Evolutionary conservation across 139 green algal genomes (phyloP).

Genomic region (Raphidocelis subcapitata): DNA sequence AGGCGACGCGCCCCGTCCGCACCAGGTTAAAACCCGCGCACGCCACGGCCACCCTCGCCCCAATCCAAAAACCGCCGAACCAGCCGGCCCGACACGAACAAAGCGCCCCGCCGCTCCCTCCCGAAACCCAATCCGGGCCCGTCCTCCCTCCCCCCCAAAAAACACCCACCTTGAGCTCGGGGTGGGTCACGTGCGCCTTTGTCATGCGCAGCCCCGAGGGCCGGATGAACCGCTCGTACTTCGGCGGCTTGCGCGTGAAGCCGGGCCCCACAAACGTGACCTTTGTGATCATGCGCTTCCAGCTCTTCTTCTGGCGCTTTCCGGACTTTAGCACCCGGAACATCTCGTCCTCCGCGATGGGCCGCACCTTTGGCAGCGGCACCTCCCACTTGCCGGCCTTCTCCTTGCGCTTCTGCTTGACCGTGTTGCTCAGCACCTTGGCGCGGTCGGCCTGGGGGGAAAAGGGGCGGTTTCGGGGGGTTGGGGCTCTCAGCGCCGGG

Average conservation of each 20-base stretch:
- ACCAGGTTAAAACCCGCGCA: too few species aligned
- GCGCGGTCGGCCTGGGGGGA: slow-evolving; percentile 80
- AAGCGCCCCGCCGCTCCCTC: too few species aligned
- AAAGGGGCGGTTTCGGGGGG: too few species aligned
- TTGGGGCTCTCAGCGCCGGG: too few species aligned
- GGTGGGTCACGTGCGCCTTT: slow-evolving; percentile 98
- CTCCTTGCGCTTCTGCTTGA: slow-evolving; percentile 99
- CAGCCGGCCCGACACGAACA: too few species aligned
- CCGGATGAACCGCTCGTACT: slow-evolving; percentile 99
- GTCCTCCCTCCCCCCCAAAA: too few species aligned
- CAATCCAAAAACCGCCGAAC: too few species aligned
- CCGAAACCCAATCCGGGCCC: too few species aligned
- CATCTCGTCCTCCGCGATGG: slow-evolving; percentile 99
- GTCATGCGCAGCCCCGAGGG: slow-evolving; percentile 96
- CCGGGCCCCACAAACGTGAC: slow-evolving; percentile 95
- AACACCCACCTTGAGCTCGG: slow-evolving; percentile 89
- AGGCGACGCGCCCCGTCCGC: too few species aligned
- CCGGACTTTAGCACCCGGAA: slow-evolving; percentile 95
- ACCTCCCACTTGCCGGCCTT: slow-evolving; percentile 99
- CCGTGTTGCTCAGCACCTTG: slow-evolving; percentile 99
- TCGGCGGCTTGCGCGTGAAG: slow-evolving; percentile 99
- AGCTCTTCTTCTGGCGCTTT: slow-evolving; percentile 93
- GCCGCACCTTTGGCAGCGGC: slow-evolving; percentile 96
- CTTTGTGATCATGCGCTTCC: slow-evolving; percentile 99
- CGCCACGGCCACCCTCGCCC: too few species aligned